Percentiles rank a stretch among this genome's conserved stretches.
Conservation (phyloP, 1,139 yeast species). For the Geotrichum europaeum region DNA sequence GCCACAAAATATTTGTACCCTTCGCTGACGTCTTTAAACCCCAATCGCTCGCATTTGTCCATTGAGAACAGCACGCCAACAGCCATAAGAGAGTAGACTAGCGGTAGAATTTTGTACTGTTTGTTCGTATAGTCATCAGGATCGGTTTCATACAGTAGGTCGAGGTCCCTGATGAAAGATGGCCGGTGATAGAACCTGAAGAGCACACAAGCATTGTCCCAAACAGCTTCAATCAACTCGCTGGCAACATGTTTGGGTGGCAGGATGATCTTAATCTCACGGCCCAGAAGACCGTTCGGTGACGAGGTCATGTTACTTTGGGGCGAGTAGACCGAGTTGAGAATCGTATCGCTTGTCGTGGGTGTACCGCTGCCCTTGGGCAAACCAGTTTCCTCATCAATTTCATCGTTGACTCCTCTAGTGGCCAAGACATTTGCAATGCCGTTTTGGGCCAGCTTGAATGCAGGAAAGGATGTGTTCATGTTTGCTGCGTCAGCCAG, state of each 20-base stretch:
- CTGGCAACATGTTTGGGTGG: conserved; percentile 74
- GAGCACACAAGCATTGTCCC: conserved; percentile 81
- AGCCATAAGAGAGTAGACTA: conserved; percentile 66
- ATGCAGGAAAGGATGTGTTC: neutral
- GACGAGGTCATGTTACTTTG: conserved; percentile 5
- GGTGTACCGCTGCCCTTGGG: conserved; percentile 13
- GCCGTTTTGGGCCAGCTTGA: conserved; percentile 1
- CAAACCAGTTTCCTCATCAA: conserved; percentile 17
- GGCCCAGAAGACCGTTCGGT: neutral
- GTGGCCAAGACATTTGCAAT: neutral
- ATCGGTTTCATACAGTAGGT: conserved; percentile 57
- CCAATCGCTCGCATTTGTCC: conserved; percentile 35
- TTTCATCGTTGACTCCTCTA: conserved; percentile 2
- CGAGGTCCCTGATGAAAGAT: conserved; percentile 54
- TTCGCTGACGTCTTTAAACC: conserved; percentile 46
- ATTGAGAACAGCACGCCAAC: conserved; percentile 65
- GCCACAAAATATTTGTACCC: conserved; percentile 80
- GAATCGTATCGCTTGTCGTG: neutral
- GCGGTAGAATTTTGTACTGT: conserved; percentile 70
- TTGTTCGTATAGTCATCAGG: conserved; percentile 63
- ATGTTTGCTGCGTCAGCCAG: neutral
- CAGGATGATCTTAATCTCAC: conserved; percentile 51
- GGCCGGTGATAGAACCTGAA: conserved; percentile 84
- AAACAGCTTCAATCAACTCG: conserved; percentile 64
- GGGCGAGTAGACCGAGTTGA: conserved; percentile 8